phyloP scores from a whole-genome alignment of 352 stramenopile genomes.

The Phytophthora agathidicida region DNA sequence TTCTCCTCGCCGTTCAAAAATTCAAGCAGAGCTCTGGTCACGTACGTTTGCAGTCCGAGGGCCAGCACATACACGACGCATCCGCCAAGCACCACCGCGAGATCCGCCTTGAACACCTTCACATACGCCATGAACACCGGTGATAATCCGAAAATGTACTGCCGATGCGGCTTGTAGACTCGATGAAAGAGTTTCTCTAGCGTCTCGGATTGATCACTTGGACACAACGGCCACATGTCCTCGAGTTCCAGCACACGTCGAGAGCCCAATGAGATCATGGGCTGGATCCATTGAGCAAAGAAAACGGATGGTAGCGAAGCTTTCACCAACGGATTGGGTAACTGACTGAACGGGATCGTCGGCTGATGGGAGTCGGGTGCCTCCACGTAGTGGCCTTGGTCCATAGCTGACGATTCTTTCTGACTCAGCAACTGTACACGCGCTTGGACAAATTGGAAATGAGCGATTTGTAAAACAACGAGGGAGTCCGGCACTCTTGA shows the following conservation, averaged over 20 bases:
- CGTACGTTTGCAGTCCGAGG: constrained; percentile 25
- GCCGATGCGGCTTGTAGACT: constrained; percentile 10
- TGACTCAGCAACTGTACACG: not conserved
- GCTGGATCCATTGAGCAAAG: constrained; percentile 51
- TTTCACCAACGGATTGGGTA: constrained; percentile 36
- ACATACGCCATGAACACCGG: constrained; percentile 13
- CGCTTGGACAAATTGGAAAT: not conserved
- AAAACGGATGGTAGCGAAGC: constrained; percentile 45
- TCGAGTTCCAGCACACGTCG: constrained; percentile 28
- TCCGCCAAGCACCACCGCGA: constrained; percentile 3
- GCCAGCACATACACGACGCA: constrained; percentile 28
- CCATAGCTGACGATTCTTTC: constrained; percentile 1
- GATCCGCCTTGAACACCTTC: constrained; percentile 9
- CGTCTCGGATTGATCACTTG: constrained; percentile 19
- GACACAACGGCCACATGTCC: constrained; percentile 35
- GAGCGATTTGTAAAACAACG: too few species aligned
- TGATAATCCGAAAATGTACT: constrained; percentile 13
- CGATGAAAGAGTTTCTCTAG: constrained; percentile 21
- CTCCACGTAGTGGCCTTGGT: not conserved
- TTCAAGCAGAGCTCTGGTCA: constrained; percentile 23
- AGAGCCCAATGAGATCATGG: constrained; percentile 41
- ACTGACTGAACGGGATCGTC: constrained; percentile 12
- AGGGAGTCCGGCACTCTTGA: too few species aligned
- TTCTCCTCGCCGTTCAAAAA: constrained; percentile 31
- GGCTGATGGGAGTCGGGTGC: constrained; percentile 1